Conservation (phyloP, 2,329 filamentous ascomycete species). For the Microdochium paspali region DNA sequence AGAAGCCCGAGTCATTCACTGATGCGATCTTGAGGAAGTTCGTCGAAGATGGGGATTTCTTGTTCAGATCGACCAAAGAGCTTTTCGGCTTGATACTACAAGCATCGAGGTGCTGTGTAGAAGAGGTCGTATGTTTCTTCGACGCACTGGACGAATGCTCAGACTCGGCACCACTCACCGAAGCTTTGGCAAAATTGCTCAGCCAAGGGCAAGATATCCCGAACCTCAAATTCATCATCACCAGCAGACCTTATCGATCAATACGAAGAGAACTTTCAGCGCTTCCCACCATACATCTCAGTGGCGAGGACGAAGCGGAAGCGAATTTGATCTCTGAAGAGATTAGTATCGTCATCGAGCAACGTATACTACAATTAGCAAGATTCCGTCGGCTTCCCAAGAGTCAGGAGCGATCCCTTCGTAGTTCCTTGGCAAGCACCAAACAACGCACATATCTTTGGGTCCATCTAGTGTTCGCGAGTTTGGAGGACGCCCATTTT, state of each 20-base stretch:
- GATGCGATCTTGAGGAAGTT: constrained; percentile 10
- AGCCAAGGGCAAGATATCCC: not conserved
- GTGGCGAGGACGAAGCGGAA: constrained; percentile 16
- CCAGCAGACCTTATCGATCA: constrained; percentile 23
- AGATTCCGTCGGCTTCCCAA: not conserved
- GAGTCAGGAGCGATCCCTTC: constrained; percentile 3
- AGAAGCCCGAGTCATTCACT: constrained; percentile 12
- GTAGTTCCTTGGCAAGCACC: constrained; percentile 5
- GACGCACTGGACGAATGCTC: constrained; percentile 32
- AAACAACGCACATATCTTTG: constrained; percentile 14
- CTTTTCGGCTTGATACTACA: constrained; percentile 21
- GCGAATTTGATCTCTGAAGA: constrained; percentile 17
- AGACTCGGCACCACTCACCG: constrained; percentile 10
- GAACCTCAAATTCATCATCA: constrained; percentile 26
- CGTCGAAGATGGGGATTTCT: constrained; percentile 5
- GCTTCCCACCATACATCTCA: constrained; percentile 18
- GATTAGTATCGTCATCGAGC: constrained; percentile 17
- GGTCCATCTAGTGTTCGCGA: constrained; percentile 10
- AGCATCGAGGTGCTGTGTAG: constrained; percentile 2
- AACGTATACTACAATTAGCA: constrained; percentile 7
- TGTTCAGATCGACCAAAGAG: constrained; percentile 12
- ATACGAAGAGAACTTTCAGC: constrained; percentile 14
- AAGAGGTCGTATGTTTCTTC: constrained; percentile 23
- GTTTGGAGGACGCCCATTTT: constrained; percentile 7
- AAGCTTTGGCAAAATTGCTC: constrained; percentile 17